phyloP scores from a whole-genome alignment of 148 eudicot species.

The Simmondsia chinensis region DNA sequence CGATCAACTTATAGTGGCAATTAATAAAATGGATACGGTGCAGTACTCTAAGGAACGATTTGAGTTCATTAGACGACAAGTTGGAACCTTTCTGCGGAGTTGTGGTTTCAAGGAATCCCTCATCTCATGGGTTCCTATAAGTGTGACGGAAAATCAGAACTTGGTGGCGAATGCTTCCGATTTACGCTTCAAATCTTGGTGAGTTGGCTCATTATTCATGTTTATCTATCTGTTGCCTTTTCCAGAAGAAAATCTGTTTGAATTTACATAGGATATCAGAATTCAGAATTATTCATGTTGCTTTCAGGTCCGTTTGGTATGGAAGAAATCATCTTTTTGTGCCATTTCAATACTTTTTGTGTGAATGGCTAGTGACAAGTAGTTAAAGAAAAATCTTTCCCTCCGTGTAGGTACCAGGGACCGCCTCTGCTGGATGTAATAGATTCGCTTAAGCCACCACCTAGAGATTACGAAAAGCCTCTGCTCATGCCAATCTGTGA shows the following conservation, averaged over 20 bases:
- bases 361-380: too few species aligned
- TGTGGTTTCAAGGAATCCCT: constrained; percentile 81
- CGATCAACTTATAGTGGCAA: constrained; percentile 76
- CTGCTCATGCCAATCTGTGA: constrained; percentile 86
- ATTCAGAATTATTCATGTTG: too few species aligned
- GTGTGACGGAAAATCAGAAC: constrained; percentile 95
- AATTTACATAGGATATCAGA: too few species aligned
- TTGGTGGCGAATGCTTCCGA: constrained; percentile 67
- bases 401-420: constrained; percentile 81
- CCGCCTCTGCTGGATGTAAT: constrained; percentile 70
- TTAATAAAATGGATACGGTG: constrained; percentile 93
- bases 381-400: too few species aligned
- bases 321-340: background rate
- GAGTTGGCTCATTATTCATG: constrained; percentile 16
- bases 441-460: constrained; percentile 65
- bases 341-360: background rate
- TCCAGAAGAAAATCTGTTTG: background rate
- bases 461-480: constrained; percentile 79
- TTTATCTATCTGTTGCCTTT: background rate
- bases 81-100: constrained; percentile 83
- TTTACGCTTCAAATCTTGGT: constrained; percentile 71
- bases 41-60: constrained; percentile 80
- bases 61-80: constrained; percentile 59
- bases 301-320: background rate
- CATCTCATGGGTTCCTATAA: constrained; percentile 74